Evolutionary conservation across 2,329 filamentous ascomycete species (phyloP), one percentile per base, ranked within the genome.

Genomic region (Drechslera avenae): DNA sequence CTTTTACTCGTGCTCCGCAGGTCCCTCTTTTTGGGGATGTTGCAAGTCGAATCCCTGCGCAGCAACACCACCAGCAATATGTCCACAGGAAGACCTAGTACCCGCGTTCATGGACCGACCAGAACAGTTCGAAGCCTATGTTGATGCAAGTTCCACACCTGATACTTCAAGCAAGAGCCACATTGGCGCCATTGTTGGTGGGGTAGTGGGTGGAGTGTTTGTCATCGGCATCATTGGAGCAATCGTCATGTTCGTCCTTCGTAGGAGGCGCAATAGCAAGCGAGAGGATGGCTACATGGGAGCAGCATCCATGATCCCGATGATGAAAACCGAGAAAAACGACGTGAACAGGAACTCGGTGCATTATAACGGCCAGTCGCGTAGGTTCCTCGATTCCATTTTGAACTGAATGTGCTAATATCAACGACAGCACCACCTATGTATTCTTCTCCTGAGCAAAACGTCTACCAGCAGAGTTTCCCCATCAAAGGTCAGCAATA

Each of bases 1-100:
- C 4, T 77, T 76, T 61, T 78, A 59, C 43, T 75, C 72, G 2
- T 78, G 74, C 57, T 41, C 33, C 13, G 23, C 48, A 23, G 59
- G 47, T 5, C 34, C 42, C 13, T 42, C 43, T 31, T 61, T 59
- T 40, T 59, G 56, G 58, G 58, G 58, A 21, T 60, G 55, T 12
- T 42, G 76, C 56, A 67, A 62, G 28, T 56, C 52, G 1, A 63
- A 73, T 39, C 65, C 75, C 13, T 78, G 76, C 53, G 51, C 55
- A 9, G 40, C 49, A 32, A 54, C 46, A 12, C 52, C 57, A 21
- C 41, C 39, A 13, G 33, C 50, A 19, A 46, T 48, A 31, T 78
- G 75, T 52, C 47, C 62, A 4, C 36, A 49, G 7, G 62, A 43
- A 0, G 61, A 71, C 46, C 59, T 77, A 1, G 44, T 56, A 5